Evolutionary conservation across 2,329 filamentous ascomycete genomes (phyloP).

Genomic region (Pseudocercospora vitis): DNA sequence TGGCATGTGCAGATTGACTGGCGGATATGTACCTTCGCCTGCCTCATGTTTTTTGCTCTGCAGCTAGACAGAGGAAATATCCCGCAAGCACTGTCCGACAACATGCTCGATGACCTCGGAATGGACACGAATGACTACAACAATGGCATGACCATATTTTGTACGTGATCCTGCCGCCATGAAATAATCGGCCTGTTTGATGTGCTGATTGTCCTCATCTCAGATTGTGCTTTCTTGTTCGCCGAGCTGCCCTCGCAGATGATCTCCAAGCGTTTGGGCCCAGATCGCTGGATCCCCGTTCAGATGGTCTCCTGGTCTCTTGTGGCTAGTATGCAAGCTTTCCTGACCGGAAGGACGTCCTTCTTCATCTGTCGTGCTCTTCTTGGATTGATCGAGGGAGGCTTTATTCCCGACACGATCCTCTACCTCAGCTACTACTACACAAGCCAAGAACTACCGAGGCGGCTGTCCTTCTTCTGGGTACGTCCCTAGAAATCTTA

Average conservation of each 20-base stretch:
- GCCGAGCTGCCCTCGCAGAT: constrained; percentile 41
- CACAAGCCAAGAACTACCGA: constrained; percentile 67
- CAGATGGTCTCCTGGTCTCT: constrained; percentile 47
- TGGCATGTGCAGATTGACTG: constrained; percentile 47
- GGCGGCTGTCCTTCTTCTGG: constrained; percentile 70
- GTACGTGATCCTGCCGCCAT: too few species aligned
- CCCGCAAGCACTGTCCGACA: constrained; percentile 33
- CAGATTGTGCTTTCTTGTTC: constrained; percentile 74
- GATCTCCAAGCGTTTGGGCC: constrained; percentile 49
- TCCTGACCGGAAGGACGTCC: constrained; percentile 35
- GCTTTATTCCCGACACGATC: constrained; percentile 64
- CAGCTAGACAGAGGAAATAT: constrained; percentile 42
- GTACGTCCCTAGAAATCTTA: too few species aligned
- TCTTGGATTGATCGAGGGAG: constrained; percentile 45
- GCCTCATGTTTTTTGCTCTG: constrained; percentile 56
- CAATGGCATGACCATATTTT: constrained; percentile 61
- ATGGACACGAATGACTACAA: constrained; percentile 54
- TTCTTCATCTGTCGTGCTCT: constrained; percentile 44
- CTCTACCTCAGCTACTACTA: constrained; percentile 75
- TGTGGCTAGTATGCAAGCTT: constrained; percentile 41
- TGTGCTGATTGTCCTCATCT: too few species aligned
- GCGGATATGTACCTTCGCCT: constrained; percentile 53
- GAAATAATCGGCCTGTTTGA: too few species aligned
- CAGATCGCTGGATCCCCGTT: constrained; percentile 47
- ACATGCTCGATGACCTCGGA: constrained; percentile 52